phyloP scores from a whole-genome alignment of 805 yeast species.

The Yamadazyma laniorum region DNA sequence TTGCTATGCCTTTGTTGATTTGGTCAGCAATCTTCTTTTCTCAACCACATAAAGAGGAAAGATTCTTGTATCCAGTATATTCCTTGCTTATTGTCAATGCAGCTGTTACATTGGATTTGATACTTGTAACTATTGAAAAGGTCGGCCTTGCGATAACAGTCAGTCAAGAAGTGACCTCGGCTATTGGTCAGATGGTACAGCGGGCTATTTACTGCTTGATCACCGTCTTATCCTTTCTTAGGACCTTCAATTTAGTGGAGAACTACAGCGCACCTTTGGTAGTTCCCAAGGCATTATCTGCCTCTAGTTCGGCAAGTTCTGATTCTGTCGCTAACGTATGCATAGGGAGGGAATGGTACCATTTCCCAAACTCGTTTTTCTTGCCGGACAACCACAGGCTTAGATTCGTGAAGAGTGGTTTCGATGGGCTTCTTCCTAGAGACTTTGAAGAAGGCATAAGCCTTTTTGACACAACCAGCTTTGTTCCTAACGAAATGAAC shows the following conservation, averaged over 20 bases:
- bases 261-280: constrained; percentile 74
- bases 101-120: constrained; percentile 26
- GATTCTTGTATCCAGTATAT: constrained; percentile 85
- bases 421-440: constrained; percentile 86
- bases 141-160: not conserved
- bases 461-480: constrained; percentile 36
- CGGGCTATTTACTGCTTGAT: constrained; percentile 12
- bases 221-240: constrained; percentile 31
- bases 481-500: constrained; percentile 67
- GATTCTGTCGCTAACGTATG: constrained; percentile 47
- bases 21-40: constrained; percentile 67
- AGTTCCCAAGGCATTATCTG: constrained; percentile 4
- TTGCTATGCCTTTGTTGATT: constrained; percentile 49
- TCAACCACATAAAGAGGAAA: constrained; percentile 92
- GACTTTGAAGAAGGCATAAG: constrained; percentile 57
- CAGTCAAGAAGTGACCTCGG: not conserved
- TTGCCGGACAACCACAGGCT: constrained; percentile 63
- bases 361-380: constrained; percentile 86
- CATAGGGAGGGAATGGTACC: constrained; percentile 94
- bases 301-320: not conserved
- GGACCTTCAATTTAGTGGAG: constrained; percentile 57
- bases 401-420: constrained; percentile 70
- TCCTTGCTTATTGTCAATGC: constrained; percentile 65
- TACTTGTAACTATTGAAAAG: not conserved
- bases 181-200: not conserved